A percentile compares a stretch with the other conserved stretches of the same genome.
These are phyloP conservation scores for Erodium maritimum DNA, from an alignment of 345 rosid species.

Conservation along the genomic window DNA sequence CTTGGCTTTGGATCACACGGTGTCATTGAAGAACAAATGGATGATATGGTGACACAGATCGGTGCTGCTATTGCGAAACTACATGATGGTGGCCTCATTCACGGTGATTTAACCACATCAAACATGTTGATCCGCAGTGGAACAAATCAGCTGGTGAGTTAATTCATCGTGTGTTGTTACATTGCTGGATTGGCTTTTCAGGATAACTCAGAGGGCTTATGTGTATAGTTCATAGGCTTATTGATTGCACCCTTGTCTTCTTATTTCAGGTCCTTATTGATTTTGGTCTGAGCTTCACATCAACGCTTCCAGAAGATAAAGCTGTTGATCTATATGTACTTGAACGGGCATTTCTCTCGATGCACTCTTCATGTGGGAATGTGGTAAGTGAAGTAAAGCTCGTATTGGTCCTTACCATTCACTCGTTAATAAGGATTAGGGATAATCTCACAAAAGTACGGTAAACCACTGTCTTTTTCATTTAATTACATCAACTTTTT, in stretches of 20 bases:
- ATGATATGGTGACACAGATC: slow-evolving; percentile 69
- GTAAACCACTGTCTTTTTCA: no score
- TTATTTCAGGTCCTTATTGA: slow-evolving; percentile 70
- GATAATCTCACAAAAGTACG: no score
- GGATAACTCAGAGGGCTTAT: no score
- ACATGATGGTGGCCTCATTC: slow-evolving; percentile 94
- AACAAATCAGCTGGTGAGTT: slow-evolving; percentile 60
- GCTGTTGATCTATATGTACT: slow-evolving; percentile 94
- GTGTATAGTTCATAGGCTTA: no score
- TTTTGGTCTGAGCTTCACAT: slow-evolving; percentile 90
- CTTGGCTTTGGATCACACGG: slow-evolving; percentile 64
- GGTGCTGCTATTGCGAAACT: slow-evolving; percentile 79
- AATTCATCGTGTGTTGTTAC: no score
- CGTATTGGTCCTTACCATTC: neutral
- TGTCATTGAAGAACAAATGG: slow-evolving; percentile 47
- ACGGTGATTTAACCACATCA: slow-evolving; percentile 93
- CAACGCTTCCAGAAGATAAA: slow-evolving; percentile 88
- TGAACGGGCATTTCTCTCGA: slow-evolving; percentile 80
- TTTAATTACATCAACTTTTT: no score
- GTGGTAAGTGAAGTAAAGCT: slow-evolving; percentile 48
- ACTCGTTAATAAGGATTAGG: no score
- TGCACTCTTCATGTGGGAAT: slow-evolving; percentile 96
- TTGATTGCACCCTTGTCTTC: no score
- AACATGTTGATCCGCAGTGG: slow-evolving; percentile 65
- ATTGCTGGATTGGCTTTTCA: no score